These are phyloP conservation scores for Pichia sp. DNA, from an alignment of 1,139 yeast genomes.

Conservation along the genomic window DNA sequence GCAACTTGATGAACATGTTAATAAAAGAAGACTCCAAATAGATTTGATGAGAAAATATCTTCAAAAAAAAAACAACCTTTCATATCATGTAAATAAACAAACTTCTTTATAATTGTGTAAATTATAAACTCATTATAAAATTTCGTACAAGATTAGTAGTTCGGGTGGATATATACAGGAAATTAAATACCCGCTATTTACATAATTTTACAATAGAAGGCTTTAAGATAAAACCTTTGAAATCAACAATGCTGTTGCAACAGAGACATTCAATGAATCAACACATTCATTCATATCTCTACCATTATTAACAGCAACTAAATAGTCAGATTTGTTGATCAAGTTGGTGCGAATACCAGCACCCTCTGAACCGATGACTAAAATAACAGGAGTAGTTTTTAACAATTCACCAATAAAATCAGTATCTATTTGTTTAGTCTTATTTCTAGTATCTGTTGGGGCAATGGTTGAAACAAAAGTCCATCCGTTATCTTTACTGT, in stretches of 20 bases:
- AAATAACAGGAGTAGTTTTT: conserved; percentile 54
- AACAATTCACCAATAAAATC: conserved; percentile 45
- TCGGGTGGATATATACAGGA: not conserved
- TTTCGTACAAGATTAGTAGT: not conserved
- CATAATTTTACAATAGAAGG: not conserved
- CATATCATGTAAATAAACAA: not conserved
- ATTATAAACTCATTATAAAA: not conserved
- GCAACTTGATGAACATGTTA: conserved; percentile 5
- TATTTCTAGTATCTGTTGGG: conserved; percentile 27
- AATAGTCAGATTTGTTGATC: conserved; percentile 59
- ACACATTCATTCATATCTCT: conserved; percentile 44
- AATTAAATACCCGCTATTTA: no score
- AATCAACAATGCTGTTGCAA: conserved; percentile 55
- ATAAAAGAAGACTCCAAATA: conserved; percentile 1
- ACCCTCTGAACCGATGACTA: conserved; percentile 87
- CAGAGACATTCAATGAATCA: conserved; percentile 87
- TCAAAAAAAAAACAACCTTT: not conserved
- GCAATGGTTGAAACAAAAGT: conserved; percentile 63
- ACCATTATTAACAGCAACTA: conserved; percentile 47
- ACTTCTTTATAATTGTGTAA: not conserved
- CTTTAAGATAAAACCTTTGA: conserved; percentile 10
- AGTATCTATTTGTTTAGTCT: conserved; percentile 36
- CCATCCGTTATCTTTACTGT: conserved; percentile 64
- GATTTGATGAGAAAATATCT: not conserved
- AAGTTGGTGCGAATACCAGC: conserved; percentile 72